These are phyloP conservation scores for Royoungia palumana DNA, from an alignment of 768 basidiomycete species.

Conservation along the genomic window DNA sequence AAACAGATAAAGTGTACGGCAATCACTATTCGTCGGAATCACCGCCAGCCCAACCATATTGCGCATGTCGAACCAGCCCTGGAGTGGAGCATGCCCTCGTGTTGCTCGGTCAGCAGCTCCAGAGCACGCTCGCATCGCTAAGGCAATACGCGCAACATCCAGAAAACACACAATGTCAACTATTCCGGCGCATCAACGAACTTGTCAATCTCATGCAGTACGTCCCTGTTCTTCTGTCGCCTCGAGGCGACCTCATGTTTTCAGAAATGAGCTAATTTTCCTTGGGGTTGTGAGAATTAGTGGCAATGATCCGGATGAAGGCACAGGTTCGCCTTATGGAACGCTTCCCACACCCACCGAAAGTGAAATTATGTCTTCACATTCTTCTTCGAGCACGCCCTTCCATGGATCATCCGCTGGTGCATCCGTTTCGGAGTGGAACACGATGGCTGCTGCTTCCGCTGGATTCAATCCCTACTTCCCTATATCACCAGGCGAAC, in stretches of 20 bases:
- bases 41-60: conserved; percentile 41
- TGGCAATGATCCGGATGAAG: conserved; percentile 50
- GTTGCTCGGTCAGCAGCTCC: conserved; percentile 60
- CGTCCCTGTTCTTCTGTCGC: conserved; percentile 33
- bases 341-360: conserved; percentile 57
- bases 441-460: conserved; percentile 45
- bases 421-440: conserved; percentile 59
- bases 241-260: conserved; percentile 34
- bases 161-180: conserved; percentile 48
- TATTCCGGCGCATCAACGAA: conserved; percentile 59
- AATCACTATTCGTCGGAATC: conserved; percentile 31
- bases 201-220: conserved; percentile 65
- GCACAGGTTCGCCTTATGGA: conserved; percentile 49
- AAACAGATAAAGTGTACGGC: conserved; percentile 33
- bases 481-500: conserved; percentile 52
- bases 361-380: conserved; percentile 53
- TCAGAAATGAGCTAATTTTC: conserved; percentile 30
- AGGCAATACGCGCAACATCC: conserved; percentile 62
- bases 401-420: conserved; percentile 44
- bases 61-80: conserved; percentile 63
- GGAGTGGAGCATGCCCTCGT: conserved; percentile 57
- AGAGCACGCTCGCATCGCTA: conserved; percentile 51
- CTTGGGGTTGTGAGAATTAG: conserved; percentile 35
- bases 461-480: conserved; percentile 69
- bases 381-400: conserved; percentile 41